Base-by-base conservation (phyloP, 805 yeast genomes). In the Kuraishia capsulata region DNA sequence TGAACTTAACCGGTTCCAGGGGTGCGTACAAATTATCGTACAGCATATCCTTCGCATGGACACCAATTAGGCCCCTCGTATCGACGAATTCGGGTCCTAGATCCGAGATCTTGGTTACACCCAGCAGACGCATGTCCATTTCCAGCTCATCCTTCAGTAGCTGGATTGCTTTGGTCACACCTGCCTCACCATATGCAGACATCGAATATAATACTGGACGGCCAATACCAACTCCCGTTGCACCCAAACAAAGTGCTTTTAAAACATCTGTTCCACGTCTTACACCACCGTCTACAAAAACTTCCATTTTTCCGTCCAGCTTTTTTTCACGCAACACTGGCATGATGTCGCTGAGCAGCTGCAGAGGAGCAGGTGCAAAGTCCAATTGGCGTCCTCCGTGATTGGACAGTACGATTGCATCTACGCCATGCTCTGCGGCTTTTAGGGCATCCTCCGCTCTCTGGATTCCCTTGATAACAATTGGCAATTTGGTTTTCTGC, bases 371-470 rank as follows among this genome's bases (percentile, higher is more conserved):
- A n/a, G 84, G 71, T 1, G 95, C 68, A 51, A 75, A 83, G 58
- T 87, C 96, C 40, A 87, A 63, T 58, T 86, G 95, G 44, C 96
- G 67, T 31, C 96, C 95, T 43, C 96, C 96, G 59, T 86, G 96
- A 54, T 86, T 87, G 2, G 94, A 84, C 37, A 86, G 51, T 3
- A 87, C 86, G n/a, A 86, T 80, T 31, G 89, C 95, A 32, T 77
- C 73, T 21, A 73, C 71, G 3, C 92, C 92, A 48, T 70, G 60
- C 45, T 83, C 81, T 4, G 76, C 76, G 0, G 95, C 95, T 47
- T 63, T 58, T 16, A 85, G 54, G 1, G 82, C 88, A 53, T 87
- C 96, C 44, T 83, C 90, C 31, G 74, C 76, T 24, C 90, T 63
- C 59, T 85, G 94, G n/a, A 87, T 79, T 41, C 96, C 96, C 56